Evolutionary conservation across 2,329 filamentous ascomycete species (phyloP).

Genomic region (Rhynchosporium agropyri): DNA sequence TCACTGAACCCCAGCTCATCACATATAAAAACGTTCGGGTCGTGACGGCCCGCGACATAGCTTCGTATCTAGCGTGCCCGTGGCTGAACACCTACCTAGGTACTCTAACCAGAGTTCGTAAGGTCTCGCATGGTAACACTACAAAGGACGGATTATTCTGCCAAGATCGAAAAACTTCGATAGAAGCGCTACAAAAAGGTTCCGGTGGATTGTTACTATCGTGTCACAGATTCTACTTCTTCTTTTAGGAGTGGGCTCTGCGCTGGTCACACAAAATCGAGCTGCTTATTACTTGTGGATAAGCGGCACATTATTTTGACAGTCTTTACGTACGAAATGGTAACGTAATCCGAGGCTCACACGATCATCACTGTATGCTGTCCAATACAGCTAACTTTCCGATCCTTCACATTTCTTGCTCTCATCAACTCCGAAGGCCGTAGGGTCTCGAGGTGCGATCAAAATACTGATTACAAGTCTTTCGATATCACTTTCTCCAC

Average conservation of each 20-base stretch:
- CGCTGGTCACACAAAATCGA: constrained; percentile 3
- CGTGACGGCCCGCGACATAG: constrained; percentile 5
- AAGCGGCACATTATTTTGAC: background rate
- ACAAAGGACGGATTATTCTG: background rate
- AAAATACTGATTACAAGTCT: no score
- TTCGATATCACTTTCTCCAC: background rate
- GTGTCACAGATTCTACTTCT: background rate
- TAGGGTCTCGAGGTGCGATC: no score
- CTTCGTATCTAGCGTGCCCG: background rate
- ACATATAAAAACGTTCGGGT: constrained; percentile 4
- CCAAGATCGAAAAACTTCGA: background rate
- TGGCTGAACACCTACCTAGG: background rate
- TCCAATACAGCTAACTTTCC: background rate
- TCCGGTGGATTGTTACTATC: background rate
- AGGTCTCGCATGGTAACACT: background rate
- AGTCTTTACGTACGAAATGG: background rate
- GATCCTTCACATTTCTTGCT: no score
- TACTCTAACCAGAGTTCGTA: background rate
- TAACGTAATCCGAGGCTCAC: background rate
- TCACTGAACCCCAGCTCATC: background rate
- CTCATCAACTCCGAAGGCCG: no score
- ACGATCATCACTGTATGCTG: background rate
- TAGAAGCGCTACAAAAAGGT: background rate
- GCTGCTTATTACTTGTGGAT: background rate
- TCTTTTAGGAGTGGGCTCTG: background rate